A percentile compares a stretch with the other conserved stretches of the same genome.
Evolutionary conservation across 345 rosid species (phyloP).

Genomic region (Linum trigynum): DNA sequence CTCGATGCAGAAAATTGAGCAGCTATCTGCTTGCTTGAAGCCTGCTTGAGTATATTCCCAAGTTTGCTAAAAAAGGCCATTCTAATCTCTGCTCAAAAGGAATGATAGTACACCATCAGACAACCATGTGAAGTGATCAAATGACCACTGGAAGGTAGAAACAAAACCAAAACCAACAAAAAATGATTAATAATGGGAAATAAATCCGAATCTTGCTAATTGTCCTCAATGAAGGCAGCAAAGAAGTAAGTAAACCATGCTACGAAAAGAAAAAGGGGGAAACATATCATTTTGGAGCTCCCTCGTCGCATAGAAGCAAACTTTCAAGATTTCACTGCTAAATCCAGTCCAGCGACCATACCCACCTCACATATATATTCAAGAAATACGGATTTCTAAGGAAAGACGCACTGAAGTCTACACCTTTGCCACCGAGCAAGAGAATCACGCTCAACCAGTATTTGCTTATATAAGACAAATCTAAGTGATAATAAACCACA

Average conservation of each 20-base stretch:
- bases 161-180: background rate
- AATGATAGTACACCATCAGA: background rate
- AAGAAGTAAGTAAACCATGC: background rate
- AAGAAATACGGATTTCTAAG: no score
- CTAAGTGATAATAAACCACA: no score
- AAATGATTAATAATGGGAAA: background rate
- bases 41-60: constrained; percentile 63
- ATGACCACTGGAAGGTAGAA: background rate
- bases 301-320: no score
- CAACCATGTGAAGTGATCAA: background rate
- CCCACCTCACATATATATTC: no score
- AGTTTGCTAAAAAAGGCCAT: constrained; percentile 84
- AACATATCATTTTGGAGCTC: background rate
- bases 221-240: background rate
- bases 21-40: constrained; percentile 40
- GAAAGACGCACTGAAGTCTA: no score
- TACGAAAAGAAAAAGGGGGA: background rate
- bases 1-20: constrained; percentile 37
- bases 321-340: no score
- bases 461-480: no score
- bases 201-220: background rate
- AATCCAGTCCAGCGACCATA: no score
- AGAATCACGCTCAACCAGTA: no score
- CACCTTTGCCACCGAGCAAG: no score
- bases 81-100: background rate